Evolutionary conservation across 2,329 filamentous ascomycete genomes (phyloP).

Genomic region (Lasiodiplodia hormozganensis): DNA sequence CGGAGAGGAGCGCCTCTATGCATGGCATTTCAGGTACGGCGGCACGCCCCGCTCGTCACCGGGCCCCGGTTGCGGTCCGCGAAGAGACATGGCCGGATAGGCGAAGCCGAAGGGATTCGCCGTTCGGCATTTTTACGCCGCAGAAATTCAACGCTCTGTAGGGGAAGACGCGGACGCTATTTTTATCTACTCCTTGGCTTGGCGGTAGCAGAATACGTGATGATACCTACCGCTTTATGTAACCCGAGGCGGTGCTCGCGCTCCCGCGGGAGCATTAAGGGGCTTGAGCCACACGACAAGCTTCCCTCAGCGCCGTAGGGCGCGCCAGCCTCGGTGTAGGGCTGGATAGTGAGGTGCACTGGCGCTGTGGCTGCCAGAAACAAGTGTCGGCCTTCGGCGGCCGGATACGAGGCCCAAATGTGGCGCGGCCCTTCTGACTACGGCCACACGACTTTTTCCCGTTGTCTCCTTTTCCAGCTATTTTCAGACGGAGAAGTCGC

Average conservation of each 20-base stretch:
- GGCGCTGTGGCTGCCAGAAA: conserved; percentile 22
- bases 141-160: conserved; percentile 1
- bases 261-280: conserved; percentile 6
- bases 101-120: not conserved
- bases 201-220: conserved; percentile 26
- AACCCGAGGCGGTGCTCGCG: conserved; percentile 18
- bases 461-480: not conserved
- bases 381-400: conserved; percentile 6
- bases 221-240: conserved; percentile 21
- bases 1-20: not conserved
- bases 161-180: conserved; percentile 7
- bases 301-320: not conserved
- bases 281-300: conserved; percentile 25
- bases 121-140: conserved; percentile 20
- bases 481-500: not conserved
- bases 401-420: conserved; percentile 13
- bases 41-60: conserved; percentile 15
- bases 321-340: conserved; percentile 9
- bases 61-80: conserved; percentile 3
- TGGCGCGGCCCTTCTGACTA: conserved; percentile 2
- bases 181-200: conserved; percentile 13
- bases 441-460: not conserved
- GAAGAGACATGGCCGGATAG: not conserved
- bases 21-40: not conserved
- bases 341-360: conserved; percentile 19